These are phyloP conservation scores for Noccaea bulbosa DNA, from an alignment of 345 rosid species.

Conservation along the genomic window DNA sequence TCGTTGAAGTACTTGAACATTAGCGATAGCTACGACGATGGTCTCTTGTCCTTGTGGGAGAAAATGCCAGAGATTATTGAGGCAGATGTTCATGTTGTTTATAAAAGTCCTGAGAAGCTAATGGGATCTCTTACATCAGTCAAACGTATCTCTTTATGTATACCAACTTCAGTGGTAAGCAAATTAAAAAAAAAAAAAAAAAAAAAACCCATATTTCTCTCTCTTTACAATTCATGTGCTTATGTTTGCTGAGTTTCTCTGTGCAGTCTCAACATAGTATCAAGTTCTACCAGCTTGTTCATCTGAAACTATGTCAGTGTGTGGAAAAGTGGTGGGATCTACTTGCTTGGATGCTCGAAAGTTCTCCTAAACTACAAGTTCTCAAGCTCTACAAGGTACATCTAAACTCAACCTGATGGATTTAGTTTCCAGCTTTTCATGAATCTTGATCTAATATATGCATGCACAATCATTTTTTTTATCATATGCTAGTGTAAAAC, in stretches of 20 bases:
- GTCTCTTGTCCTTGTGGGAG: background rate
- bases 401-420: background rate
- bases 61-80: background rate
- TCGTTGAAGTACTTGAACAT: background rate
- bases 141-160: background rate
- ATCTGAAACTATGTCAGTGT: background rate
- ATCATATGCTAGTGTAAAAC: background rate
- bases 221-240: background rate
- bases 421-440: background rate
- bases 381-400: constrained; percentile 13
- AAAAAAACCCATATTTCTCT: background rate
- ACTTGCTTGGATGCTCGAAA: constrained; percentile 14
- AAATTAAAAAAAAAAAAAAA: too few relatives aligned
- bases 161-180: background rate
- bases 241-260: background rate
- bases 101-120: background rate
- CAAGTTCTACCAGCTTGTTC: constrained; percentile 1
- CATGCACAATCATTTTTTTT: background rate
- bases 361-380: constrained; percentile 31
- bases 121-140: background rate
- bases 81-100: background rate
- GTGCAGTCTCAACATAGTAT: background rate
- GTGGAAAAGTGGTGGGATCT: constrained; percentile 14
- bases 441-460: background rate
- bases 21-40: background rate